phyloP scores from a whole-genome alignment of 2,329 filamentous ascomycete genomes.

The Calonectria hongkongensis region DNA sequence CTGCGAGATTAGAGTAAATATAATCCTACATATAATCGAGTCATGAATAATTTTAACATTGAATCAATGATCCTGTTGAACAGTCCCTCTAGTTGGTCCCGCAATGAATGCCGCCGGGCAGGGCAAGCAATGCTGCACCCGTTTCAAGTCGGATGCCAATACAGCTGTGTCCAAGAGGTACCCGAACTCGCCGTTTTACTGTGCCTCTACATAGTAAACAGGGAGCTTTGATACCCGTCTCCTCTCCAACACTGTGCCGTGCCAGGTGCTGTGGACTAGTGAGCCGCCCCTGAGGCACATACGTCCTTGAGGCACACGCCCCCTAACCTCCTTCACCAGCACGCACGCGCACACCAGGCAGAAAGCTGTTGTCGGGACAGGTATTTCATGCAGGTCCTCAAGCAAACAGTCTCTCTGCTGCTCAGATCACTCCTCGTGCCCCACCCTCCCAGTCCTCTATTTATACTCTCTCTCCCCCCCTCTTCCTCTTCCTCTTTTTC shows the following conservation, averaged over 20 bases:
- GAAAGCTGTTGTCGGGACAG: neutral
- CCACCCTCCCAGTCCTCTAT: constrained; percentile 38
- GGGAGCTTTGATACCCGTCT: neutral
- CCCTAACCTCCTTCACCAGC: neutral
- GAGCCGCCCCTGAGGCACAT: neutral
- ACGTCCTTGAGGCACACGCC: neutral
- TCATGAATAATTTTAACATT: neutral
- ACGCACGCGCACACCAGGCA: neutral
- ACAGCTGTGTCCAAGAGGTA: neutral
- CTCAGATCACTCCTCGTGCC: constrained; percentile 37
- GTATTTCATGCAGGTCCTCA: constrained; percentile 4
- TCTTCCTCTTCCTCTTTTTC: constrained; percentile 12
- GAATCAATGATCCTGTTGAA: neutral
- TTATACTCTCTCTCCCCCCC: constrained; percentile 30
- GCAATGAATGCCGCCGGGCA: no score
- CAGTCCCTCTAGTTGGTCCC: neutral
- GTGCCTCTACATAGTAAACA: neutral
- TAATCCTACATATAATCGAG: no score
- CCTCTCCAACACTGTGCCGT: no score
- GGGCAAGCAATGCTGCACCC: neutral
- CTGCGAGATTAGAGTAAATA: neutral
- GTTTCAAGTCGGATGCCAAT: neutral
- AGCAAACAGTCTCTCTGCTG: constrained; percentile 22
- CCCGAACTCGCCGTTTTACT: neutral
- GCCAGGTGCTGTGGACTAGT: neutral